Conservation (phyloP, 768 basidiomycete genomes). For the Sutorius australiensis region DNA sequence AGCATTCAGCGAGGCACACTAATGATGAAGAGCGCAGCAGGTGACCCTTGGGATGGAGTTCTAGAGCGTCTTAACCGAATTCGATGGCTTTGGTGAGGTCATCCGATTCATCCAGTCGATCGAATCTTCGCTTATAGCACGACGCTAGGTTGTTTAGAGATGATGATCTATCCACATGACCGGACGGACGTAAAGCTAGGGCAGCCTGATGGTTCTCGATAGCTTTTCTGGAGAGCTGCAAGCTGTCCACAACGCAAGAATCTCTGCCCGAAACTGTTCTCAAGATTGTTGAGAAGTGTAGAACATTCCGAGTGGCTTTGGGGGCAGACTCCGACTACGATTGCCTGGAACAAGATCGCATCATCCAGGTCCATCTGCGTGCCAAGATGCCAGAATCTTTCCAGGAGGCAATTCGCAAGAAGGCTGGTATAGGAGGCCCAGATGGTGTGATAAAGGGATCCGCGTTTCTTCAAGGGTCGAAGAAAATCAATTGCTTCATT, state of each 20-base stretch:
- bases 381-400: background rate
- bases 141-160: background rate
- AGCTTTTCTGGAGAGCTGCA: background rate
- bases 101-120: background rate
- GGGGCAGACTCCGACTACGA: background rate
- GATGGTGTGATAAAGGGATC: background rate
- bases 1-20: background rate
- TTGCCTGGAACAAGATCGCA: background rate
- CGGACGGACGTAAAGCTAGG: background rate
- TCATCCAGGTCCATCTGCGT: background rate
- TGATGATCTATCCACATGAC: background rate
- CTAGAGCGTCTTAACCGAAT: background rate
- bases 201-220: background rate
- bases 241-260: background rate
- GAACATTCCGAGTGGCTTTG: background rate
- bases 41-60: background rate
- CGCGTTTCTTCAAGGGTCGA: background rate
- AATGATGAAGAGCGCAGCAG: background rate
- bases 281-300: background rate
- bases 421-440: background rate
- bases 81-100: background rate
- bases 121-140: background rate
- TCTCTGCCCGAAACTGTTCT: background rate
- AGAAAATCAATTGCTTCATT: background rate
- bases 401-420: background rate